Percentiles rank a stretch among this genome's conserved stretches.
Conservation (phyloP, 768 basidiomycete genomes). For the Amanita polypyramis region DNA sequence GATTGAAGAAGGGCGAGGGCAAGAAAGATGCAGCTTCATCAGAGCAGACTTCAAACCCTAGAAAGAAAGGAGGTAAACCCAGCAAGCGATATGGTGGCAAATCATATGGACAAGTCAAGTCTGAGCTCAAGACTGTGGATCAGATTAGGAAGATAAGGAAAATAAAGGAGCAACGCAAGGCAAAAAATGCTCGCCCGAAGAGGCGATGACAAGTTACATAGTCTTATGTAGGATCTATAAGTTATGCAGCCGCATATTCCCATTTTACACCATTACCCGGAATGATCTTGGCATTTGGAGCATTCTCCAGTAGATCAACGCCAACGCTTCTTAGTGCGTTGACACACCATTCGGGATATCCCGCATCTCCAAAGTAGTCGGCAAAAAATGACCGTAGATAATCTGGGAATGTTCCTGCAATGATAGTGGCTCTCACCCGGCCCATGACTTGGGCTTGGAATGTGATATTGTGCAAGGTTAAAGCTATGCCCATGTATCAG, state of each 20-base stretch:
- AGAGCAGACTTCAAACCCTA: slow-evolving; percentile 10
- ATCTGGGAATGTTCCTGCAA: slow-evolving; percentile 66
- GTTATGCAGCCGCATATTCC: slow-evolving; percentile 53
- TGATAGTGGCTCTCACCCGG: slow-evolving; percentile 71
- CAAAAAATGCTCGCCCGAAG: slow-evolving; percentile 75
- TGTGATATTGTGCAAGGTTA: slow-evolving; percentile 75
- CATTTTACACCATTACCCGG: slow-evolving; percentile 63
- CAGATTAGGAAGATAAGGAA: slow-evolving; percentile 78
- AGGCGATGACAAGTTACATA: slow-evolving; percentile 25
- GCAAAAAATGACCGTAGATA: slow-evolving; percentile 72
- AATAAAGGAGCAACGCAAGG: slow-evolving; percentile 49
- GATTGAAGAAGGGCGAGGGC: slow-evolving; percentile 46
- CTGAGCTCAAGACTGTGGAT: slow-evolving; percentile 77
- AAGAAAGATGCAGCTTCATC: slow-evolving; percentile 17
- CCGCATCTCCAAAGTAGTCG: slow-evolving; percentile 63
- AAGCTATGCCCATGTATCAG: slow-evolving; percentile 31
- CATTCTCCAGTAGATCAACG: slow-evolving; percentile 65
- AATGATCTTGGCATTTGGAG: slow-evolving; percentile 34
- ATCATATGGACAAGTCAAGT: slow-evolving; percentile 54
- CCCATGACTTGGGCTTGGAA: slow-evolving; percentile 88
- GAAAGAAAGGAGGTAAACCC: slow-evolving; percentile 22
- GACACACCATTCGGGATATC: slow-evolving; percentile 84
- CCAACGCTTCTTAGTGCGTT: slow-evolving; percentile 76
- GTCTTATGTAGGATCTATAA: not conserved
- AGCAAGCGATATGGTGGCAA: slow-evolving; percentile 49